Conservation (phyloP, 306 rosid species). For the Gastrolobium villosum region DNA sequence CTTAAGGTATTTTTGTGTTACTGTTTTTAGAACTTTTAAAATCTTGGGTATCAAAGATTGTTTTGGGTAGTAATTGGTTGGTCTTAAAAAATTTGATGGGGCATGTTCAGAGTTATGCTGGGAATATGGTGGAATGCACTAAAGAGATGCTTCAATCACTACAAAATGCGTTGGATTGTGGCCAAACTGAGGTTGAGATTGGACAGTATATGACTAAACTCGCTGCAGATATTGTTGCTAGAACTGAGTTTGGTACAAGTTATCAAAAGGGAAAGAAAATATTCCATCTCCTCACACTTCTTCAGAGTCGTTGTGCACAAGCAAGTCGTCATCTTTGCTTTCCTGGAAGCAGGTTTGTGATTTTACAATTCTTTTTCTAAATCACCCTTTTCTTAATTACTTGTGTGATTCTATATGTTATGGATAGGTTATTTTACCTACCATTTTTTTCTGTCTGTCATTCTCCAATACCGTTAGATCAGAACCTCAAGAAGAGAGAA, state of each 20-base stretch:
- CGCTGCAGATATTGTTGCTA: conserved; percentile 87
- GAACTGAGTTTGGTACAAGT: conserved; percentile 81
- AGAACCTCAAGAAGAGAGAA: too few relatives aligned
- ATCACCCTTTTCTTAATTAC: not conserved
- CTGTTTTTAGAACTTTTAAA: conserved; percentile 1
- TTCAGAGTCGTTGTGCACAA: conserved; percentile 84
- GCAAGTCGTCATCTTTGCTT: conserved; percentile 84
- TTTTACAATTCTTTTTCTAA: not conserved
- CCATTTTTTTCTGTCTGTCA: too few relatives aligned
- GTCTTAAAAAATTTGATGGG: too few relatives aligned
- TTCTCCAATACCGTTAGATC: too few relatives aligned
- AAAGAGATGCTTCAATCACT: conserved; percentile 75
- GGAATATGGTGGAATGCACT: conserved; percentile 96
- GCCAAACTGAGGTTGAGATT: conserved; percentile 77
- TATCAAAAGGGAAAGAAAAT: conserved; percentile 85
- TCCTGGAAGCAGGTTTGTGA: conserved; percentile 93
- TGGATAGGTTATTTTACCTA: too few relatives aligned
- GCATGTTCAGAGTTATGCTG: conserved; percentile 89
- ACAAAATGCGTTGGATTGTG: conserved; percentile 53
- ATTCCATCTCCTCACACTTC: conserved; percentile 69
- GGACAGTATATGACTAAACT: conserved; percentile 73
- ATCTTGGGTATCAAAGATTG: not conserved
- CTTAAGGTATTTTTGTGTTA: conserved; percentile 73
- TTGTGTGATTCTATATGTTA: not conserved
- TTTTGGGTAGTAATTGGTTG: conserved; percentile 19